A percentile compares a stretch with the other conserved stretches of the same genome.
Conservation (phyloP, 1,139 yeast species). For the Pichia sp. region DNA sequence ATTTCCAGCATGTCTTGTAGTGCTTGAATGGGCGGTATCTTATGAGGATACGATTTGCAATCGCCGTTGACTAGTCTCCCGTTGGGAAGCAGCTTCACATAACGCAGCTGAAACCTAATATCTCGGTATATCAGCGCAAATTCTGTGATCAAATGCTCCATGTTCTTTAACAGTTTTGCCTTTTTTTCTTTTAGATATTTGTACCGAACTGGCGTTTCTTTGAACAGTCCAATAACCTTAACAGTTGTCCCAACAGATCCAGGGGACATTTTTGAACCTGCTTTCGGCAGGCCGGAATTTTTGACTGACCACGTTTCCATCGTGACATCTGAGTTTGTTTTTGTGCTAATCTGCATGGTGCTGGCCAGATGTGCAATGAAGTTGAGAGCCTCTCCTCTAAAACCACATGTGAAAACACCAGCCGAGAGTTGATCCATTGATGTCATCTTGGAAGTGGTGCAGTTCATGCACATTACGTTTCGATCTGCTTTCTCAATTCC, state of each 20-base stretch:
- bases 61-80: constrained; percentile 16
- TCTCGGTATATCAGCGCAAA: constrained; percentile 34
- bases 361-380: constrained; percentile 54
- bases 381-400: constrained; percentile 78
- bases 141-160: constrained; percentile 30
- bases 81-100: constrained; percentile 21
- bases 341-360: constrained; percentile 34
- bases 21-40: constrained; percentile 19
- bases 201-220: constrained; percentile 36
- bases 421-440: constrained; percentile 46
- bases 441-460: constrained; percentile 67
- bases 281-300: constrained; percentile 30
- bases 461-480: constrained; percentile 55
- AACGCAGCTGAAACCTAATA: constrained; percentile 33
- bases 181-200: constrained; percentile 31
- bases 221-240: constrained; percentile 33
- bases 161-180: constrained; percentile 26
- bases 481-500: constrained; percentile 63
- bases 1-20: constrained; percentile 23
- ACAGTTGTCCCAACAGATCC: constrained; percentile 37
- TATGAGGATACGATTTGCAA: constrained; percentile 13
- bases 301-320: constrained; percentile 38
- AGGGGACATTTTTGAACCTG: constrained; percentile 26
- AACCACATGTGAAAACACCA: constrained; percentile 59
- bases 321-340: constrained; percentile 30